phyloP scores from a whole-genome alignment of 805 yeast species.

The Sungouiella blattae region DNA sequence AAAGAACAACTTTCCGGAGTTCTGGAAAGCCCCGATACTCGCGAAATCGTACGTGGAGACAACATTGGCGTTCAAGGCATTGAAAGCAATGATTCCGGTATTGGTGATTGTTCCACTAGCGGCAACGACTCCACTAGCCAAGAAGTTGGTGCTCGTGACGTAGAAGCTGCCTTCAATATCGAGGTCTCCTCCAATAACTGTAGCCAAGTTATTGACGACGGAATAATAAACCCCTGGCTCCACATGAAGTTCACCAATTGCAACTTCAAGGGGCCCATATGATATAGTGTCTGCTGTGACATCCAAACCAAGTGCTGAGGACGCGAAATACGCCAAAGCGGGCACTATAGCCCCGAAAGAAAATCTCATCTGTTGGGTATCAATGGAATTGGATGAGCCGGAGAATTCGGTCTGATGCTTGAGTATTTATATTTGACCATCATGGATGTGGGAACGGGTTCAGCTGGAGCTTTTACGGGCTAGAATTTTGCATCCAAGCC shows the following conservation, averaged over 20 bases:
- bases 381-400: too few relatives aligned
- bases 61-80: conserved; percentile 15
- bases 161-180: conserved; percentile 8
- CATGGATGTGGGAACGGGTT: too few relatives aligned
- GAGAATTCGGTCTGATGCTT: too few relatives aligned
- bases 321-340: too few relatives aligned
- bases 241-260: conserved; percentile 4
- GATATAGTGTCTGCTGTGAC: conserved; percentile 2
- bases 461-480: too few relatives aligned
- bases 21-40: conserved; percentile 14
- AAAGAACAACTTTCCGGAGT: conserved; percentile 23
- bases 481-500: too few relatives aligned
- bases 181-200: conserved; percentile 3
- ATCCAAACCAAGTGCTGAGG: neutral
- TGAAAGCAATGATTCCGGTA: conserved; percentile 22
- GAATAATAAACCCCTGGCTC: conserved; percentile 7
- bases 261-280: neutral
- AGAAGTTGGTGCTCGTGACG: conserved; percentile 5
- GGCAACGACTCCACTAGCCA: conserved; percentile 2
- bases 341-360: too few relatives aligned
- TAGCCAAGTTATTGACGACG: conserved; percentile 5
- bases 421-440: too few relatives aligned
- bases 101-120: conserved; percentile 9
- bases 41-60: conserved; percentile 18
- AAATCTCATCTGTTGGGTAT: too few relatives aligned